phyloP scores from a whole-genome alignment of 2,329 filamentous ascomycete species.

The Epichloe sp. region DNA sequence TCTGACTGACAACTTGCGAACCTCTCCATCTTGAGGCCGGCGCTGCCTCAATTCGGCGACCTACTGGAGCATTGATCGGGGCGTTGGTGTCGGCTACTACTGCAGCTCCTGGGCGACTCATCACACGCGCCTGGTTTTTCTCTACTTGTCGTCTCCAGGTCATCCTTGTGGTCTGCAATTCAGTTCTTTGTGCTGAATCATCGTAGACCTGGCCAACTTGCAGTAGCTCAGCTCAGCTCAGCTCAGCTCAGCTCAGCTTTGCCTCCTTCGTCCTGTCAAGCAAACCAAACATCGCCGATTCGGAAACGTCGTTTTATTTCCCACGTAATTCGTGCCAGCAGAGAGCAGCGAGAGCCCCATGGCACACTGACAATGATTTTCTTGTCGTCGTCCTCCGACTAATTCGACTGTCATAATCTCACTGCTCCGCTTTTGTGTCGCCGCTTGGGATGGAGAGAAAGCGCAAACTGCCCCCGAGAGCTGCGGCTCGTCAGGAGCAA shows the following conservation, averaged over 20 bases:
- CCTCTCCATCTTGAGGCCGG: background rate
- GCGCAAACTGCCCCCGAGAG: constrained; percentile 51
- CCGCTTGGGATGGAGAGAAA: constrained; percentile 44
- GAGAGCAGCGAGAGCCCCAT: constrained; percentile 9
- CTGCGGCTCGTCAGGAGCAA: constrained; percentile 46
- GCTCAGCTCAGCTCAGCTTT: too few relatives aligned
- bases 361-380: constrained; percentile 19
- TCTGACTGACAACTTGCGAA: background rate
- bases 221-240: too few relatives aligned
- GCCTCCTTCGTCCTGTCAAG: too few relatives aligned
- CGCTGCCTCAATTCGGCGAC: constrained; percentile 1
- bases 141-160: background rate
- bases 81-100: background rate
- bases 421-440: background rate
- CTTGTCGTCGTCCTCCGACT: constrained; percentile 7
- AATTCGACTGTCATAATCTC: background rate
- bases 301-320: too few relatives aligned
- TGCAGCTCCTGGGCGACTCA: background rate
- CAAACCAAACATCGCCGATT: too few relatives aligned
- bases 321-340: background rate
- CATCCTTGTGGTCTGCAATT: background rate
- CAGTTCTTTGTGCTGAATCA: too few relatives aligned
- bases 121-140: background rate
- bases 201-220: too few relatives aligned
- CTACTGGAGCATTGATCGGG: constrained; percentile 7